These are phyloP conservation scores for Neonothopanus nambi DNA, from an alignment of 1,284 basidiomycete genomes.

Conservation along the genomic window DNA sequence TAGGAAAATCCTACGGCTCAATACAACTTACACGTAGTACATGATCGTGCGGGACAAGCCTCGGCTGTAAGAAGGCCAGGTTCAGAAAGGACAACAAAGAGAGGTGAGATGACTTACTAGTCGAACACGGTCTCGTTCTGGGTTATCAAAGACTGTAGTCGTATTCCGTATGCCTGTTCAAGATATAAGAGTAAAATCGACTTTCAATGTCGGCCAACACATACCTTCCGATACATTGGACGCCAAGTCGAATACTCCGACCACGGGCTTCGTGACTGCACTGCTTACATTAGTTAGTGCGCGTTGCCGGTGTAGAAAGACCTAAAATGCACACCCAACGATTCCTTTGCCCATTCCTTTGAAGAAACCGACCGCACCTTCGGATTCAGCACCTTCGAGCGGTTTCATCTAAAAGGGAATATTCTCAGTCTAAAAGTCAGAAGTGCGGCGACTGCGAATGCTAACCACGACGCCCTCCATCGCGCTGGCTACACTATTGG, in stretches of 20 bases:
- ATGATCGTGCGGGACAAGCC: constrained; percentile 84
- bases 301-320: not conserved
- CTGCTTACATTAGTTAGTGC: constrained; percentile 39
- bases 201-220: not conserved
- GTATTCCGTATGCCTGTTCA: constrained; percentile 88
- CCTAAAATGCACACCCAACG: constrained; percentile 68
- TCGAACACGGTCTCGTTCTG: constrained; percentile 86
- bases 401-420: constrained; percentile 74
- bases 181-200: not conserved
- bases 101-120: constrained; percentile 47
- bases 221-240: constrained; percentile 93
- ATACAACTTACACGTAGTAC: constrained; percentile 70
- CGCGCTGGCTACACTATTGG: constrained; percentile 92
- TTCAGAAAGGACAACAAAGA: constrained; percentile 5
- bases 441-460: constrained; percentile 1
- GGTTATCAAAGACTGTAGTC: constrained; percentile 96
- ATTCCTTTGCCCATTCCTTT: constrained; percentile 97
- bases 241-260: constrained; percentile 95
- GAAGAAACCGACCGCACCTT: constrained; percentile 95
- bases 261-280: constrained; percentile 93
- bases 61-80: constrained; percentile 52
- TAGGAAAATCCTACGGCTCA: not conserved
- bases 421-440: not conserved
- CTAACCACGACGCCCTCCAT: constrained; percentile 93
- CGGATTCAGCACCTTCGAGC: constrained; percentile 93